A percentile compares a stretch with the other conserved stretches of the same genome.
Conservation (phyloP, 2,329 filamentous ascomycete species). For the Kalmusia sp. region DNA sequence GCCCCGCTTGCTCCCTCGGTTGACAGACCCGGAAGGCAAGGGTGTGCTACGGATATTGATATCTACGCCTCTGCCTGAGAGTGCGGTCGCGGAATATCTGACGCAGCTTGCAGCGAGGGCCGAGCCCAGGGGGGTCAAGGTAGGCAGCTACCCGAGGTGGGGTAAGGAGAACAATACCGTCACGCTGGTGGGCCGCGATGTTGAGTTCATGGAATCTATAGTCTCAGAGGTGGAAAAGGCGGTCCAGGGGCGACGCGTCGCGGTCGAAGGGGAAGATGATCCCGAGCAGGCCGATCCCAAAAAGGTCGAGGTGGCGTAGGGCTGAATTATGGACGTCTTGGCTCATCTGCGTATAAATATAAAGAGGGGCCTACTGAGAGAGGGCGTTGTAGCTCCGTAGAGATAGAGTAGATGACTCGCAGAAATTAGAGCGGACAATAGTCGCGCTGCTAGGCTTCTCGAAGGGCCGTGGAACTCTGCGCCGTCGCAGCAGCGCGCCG, state of each 20-base stretch:
- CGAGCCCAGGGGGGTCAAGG: slow-evolving; percentile 80
- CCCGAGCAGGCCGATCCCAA: slow-evolving; percentile 48
- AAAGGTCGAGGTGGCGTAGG: slow-evolving; percentile 30
- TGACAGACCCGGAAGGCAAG: slow-evolving; percentile 82
- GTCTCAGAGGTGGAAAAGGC: slow-evolving; percentile 78
- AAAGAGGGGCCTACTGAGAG: slow-evolving; percentile 13
- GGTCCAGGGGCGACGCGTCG: slow-evolving; percentile 74
- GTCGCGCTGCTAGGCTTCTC: slow-evolving; percentile 32
- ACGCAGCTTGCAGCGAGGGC: slow-evolving; percentile 79
- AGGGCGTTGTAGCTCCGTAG: too few relatives aligned
- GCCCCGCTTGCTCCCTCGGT: slow-evolving; percentile 70
- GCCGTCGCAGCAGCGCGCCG: slow-evolving; percentile 14
- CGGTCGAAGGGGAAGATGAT: slow-evolving; percentile 69
- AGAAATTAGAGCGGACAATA: slow-evolving; percentile 14
- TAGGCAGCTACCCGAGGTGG: slow-evolving; percentile 95
- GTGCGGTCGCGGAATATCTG: slow-evolving; percentile 80
- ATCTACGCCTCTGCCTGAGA: slow-evolving; percentile 87
- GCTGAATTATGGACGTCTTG: slow-evolving; percentile 27
- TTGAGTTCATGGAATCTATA: slow-evolving; percentile 78
- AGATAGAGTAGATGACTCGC: slow-evolving; percentile 1
- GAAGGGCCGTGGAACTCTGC: slow-evolving; percentile 34
- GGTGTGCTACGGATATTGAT: slow-evolving; percentile 81
- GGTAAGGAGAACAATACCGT: slow-evolving; percentile 87
- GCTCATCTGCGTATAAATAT: slow-evolving; percentile 5
- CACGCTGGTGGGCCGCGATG: slow-evolving; percentile 81